Base-by-base conservation (phyloP, 2,329 filamentous ascomycete species). In the Diaporthe sp. region DNA sequence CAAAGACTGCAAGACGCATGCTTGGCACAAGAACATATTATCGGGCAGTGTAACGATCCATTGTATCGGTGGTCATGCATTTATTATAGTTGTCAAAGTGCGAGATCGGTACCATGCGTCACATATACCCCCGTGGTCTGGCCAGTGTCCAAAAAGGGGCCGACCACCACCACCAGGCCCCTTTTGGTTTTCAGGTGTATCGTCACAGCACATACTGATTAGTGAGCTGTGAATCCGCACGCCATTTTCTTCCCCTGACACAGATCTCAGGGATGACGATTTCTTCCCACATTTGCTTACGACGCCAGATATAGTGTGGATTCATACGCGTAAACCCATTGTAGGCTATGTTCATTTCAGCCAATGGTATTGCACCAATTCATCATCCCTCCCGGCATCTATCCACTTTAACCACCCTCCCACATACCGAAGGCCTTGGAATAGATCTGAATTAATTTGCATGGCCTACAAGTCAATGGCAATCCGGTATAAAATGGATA, bases 401-500 rank as follows among this genome's bases (percentile, higher is more conserved):
- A 27, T 61, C 58, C 58, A 61, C 58, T 61, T 42, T 61, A 19
- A 25, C 6, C 19, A 35, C n/a, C 17, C 58, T 61, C 58, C 58
- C 58, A 61, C 58, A 61, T 61, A 61, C 58, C 58, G 58, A 61
- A 27, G 58, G n/a, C 37, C 32, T 27, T 25, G 37, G n/a, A 42
- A 42, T 61, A 61, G 35, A 61, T 61, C 58, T 37, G 37, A 22
- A 42, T 61, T 61, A 61, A 61, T 61, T 61, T 61, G n/a, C 58
- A 42, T 42, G 19, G 58, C 58, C 35, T 61, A 27, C 58, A 44
- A 44, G 13, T 44, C 37, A 12, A 42, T 42, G 37, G 35, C 15
- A 1, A 19, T 17, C n/a, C 17, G 35, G 12, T 42, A 39, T 39
- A 61, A 42, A 12, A 30, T 27, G 3, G 25, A 42, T 5, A 61